Base-by-base conservation (phyloP, 352 stramenopile genomes). In the Globisporangium splendens region DNA sequence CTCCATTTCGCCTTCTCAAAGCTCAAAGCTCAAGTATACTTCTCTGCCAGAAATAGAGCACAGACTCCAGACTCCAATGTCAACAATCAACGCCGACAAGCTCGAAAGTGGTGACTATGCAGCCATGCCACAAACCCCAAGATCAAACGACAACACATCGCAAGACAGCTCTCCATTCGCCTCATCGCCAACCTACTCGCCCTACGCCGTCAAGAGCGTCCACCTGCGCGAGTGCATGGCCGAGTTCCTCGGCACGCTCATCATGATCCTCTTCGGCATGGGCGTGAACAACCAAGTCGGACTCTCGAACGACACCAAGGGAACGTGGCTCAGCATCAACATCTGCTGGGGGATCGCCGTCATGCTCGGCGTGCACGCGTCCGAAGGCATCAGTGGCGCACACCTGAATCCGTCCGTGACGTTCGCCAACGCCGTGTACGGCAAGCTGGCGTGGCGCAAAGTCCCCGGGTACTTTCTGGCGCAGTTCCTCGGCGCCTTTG, bases 401-500 rank as follows among this genome's bases (percentile, higher is more conserved):
- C 82, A 91, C 66, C 50, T 91, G 44, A 91, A 91, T 62, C 79
- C 79, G 4, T 69, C 82, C 8, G 72, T 91, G 28, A 86, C 79
- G 15, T 70, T 78, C 3, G 76, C 79, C 5, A 61, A 83, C 18
- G 77, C 75, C 4, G 65, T 72, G 28, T 88, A 75, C 61, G 61
- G 69, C 24, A 67, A 68, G 15, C 58, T 89, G 41, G 63, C 79
- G 61, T 84, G 76, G 81, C 61, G 63, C 51, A 85, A 86, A 59
- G 72, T 87, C 8, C 70, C 69, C 14, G 73, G 70, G 31, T 89
- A 86, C 61, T 55, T 82, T 18, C 28, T 83, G 11, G 66, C 78
- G n/a, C 81, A 91, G 46, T 60, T 81, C 18, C 42, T 86, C 10
- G 81, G 68, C 13, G 74, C 74, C 11, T 89, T 91, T 49, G 61